Conservation (phyloP, 225 moss, liverwort and hornwort species). For the Takakia lepidozioides region DNA sequence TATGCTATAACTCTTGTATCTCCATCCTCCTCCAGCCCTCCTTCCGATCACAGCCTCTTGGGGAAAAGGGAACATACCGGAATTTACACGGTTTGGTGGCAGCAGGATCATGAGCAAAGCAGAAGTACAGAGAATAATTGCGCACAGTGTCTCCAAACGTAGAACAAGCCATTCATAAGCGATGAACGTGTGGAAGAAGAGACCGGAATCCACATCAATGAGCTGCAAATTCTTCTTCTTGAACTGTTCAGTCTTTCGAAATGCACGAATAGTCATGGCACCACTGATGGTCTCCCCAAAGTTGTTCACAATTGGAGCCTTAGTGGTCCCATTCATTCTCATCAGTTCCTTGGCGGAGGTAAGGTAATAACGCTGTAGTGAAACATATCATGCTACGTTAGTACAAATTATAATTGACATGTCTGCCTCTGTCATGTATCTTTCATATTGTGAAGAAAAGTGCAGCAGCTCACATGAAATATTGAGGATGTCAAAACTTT, state of each 20-base stretch:
- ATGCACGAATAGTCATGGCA: conserved; percentile 70
- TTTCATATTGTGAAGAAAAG: background rate
- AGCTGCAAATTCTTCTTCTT: conserved; percentile 40
- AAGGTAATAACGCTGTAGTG: conserved; percentile 69
- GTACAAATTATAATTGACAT: background rate
- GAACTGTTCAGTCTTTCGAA: conserved; percentile 47
- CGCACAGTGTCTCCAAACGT: conserved; percentile 60
- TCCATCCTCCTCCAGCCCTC: too few relatives aligned
- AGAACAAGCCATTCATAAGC: conserved; percentile 79
- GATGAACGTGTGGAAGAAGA: conserved; percentile 68
- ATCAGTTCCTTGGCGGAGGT: conserved; percentile 70
- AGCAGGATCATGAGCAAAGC: conserved; percentile 53
- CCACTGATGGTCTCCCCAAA: conserved; percentile 75
- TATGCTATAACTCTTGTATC: too few relatives aligned
- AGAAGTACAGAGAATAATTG: conserved; percentile 48
- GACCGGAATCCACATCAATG: conserved; percentile 52
- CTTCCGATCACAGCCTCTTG: too few relatives aligned
- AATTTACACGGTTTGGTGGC: conserved; percentile 15
- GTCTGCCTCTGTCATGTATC: background rate
- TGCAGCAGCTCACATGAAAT: too few relatives aligned
- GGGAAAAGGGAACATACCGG: conserved; percentile 11
- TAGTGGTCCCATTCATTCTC: conserved; percentile 76
- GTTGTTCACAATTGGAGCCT: conserved; percentile 79
- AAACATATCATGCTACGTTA: too few relatives aligned
- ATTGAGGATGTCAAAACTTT: too few relatives aligned